These are phyloP conservation scores for Oryza officinalis DNA, from an alignment of 176 grass and related monocot species.

Conservation along the genomic window DNA sequence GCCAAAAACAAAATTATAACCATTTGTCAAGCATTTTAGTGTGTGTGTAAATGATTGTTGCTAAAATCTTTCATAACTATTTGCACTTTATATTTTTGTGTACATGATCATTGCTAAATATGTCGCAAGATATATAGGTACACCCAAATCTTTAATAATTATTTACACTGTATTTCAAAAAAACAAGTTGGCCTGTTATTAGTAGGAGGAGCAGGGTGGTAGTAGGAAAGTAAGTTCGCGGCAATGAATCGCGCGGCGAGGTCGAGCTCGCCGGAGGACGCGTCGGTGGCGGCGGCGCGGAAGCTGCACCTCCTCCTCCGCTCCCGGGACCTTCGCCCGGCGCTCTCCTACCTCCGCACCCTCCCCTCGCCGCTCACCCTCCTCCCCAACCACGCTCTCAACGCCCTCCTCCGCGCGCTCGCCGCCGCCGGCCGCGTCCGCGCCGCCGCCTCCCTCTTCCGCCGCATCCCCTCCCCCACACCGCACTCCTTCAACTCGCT, in stretches of 20 bases:
- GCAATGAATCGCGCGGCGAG: not conserved
- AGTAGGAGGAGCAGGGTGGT: not conserved
- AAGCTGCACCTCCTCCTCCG: conserved; percentile 64
- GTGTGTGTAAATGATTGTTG: not conserved
- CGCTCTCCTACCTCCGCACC: conserved; percentile 45
- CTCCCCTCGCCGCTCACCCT: conserved; percentile 53
- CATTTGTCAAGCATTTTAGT: not conserved
- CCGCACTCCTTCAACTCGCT: conserved; percentile 85
- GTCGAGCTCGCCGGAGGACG: conserved; percentile 18
- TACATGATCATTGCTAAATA: no score
- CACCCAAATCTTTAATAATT: no score
- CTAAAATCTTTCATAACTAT: not conserved
- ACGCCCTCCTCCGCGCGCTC: conserved; percentile 84
- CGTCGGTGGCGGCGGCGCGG: conserved; percentile 50
- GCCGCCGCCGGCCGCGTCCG: conserved; percentile 67
- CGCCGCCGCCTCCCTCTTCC: conserved; percentile 60
- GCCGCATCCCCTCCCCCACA: conserved; percentile 57
- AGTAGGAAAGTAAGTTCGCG: not conserved
- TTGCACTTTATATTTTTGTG: not conserved
- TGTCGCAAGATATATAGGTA: no score
- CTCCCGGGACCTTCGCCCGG: conserved; percentile 67
- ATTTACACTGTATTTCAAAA: not conserved
- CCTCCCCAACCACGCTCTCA: conserved; percentile 73
- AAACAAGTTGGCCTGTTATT: no score
- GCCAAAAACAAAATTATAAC: no score